Evolutionary conservation across 2,329 filamentous ascomycete genomes (phyloP), one percentile per base, ranked within the genome.

Genomic region (Beauveria sp.): DNA sequence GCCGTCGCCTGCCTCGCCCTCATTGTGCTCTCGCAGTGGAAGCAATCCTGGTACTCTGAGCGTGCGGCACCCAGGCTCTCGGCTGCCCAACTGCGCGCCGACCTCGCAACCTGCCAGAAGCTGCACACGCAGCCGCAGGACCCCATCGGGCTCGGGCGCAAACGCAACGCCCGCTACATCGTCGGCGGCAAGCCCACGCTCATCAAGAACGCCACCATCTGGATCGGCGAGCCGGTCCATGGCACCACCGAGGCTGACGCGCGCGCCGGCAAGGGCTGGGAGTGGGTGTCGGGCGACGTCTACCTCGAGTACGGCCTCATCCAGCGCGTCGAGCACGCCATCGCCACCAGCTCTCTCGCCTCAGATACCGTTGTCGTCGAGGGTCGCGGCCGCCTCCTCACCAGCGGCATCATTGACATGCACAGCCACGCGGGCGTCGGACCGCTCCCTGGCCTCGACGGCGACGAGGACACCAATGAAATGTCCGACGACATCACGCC

Each of bases 341-440:
- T 86, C 52, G 69, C 73, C 0, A 61, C 70, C 8, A 66, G 69
- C 3, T 70, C 72, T 0, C 67, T 87, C 28, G 74, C 82, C 1
- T 67, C 77, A 2, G 76, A 82, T 53, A 78, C 76, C 0, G 64
- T 80, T 5, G 67, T 85, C 9, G 86, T 79, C 69, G 77, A 89
- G 59, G 85, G 84, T 5, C 70, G 78, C 28, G 85, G 87, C 1
- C 80, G 84, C 3, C 83, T 79, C 61, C 73, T 90, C 22, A 90
- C 87, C 0, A 78, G 79, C 8, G 87, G 87, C 18, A 84, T 90
- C 66, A 83, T 90, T 53, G 87, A 90, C 67, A 89, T 89, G 84
- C 87, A 90, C 71, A 85, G 80, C 40, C 87, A 90, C 68, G 79
- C 84, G 2, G 84, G 86, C 8, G 80, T 87, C 1, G 76, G 79